Evolutionary conservation across 768 basidiomycete species (phyloP), one percentile per base, ranked within the genome.

Genomic region (Collybiopsis confluens): DNA sequence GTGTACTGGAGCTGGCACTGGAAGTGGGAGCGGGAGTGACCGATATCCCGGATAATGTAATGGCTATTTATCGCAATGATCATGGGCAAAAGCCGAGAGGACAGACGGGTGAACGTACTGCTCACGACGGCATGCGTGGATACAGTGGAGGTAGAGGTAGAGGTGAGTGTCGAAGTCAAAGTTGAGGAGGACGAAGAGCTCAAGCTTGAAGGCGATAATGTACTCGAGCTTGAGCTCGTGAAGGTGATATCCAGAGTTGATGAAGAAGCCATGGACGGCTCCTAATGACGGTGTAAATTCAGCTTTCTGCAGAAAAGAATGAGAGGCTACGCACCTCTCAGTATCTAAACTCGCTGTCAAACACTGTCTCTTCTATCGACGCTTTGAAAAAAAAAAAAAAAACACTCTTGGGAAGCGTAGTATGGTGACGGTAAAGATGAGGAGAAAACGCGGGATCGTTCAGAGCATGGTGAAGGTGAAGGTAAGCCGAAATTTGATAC

Each of bases 151-250:
- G 16, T 18, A 16, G 41, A 42, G n/a, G 41, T 28, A 20, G 48
- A 49, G 30, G 53, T 41, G 28, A 4, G 42, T 7, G 56, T 8
- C 20, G 54, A 50, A 27, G 23, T 33, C 16, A 49, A 54, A 33
- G 6, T 33, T 33, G 30, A 33, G 13, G 30, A 38, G 56, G 37
- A 23, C n/a, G 8, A 23, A 52, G 57, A 54, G 58, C 16, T 46
- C 24, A 43, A 58, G 41, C 41, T 18, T 23, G 41, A 23, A 8
- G 10, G 36, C 36, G 36, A 10, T 37, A n/a, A 10, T 10, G n/a
- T 11, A 10, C 16, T 21, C 43, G 23, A 10, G 16, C 10, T 10
- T 10, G n/a, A 10, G n/a, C 10, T 10, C 10, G 23, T n/a, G n/a
- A 42, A 42, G 23, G 41, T 42, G n/a, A 42, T 18, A 42, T 42